These are phyloP conservation scores for Hygrocybe coccinea DNA, from an alignment of 768 basidiomycete species.

Conservation along the genomic window DNA sequence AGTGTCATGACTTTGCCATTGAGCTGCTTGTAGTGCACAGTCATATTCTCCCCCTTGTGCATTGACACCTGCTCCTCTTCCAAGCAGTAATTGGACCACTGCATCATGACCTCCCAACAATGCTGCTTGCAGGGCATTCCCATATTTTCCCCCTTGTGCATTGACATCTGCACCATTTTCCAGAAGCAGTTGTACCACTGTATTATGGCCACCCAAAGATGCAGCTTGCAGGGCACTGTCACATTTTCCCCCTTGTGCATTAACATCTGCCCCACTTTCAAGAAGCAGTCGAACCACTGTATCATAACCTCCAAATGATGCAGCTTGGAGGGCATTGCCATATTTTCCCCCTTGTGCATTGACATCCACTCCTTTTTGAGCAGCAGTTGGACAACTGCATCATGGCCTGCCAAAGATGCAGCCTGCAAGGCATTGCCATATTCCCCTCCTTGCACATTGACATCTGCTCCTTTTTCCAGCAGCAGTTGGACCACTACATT, in stretches of 20 bases:
- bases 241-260: not conserved
- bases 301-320: not conserved
- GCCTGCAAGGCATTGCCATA: not conserved
- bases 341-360: not conserved
- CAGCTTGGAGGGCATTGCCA: not conserved
- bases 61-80: no score
- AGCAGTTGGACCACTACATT: not conserved
- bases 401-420: not conserved
- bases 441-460: not conserved
- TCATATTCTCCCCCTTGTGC: no score
- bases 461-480: not conserved
- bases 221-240: not conserved
- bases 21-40: no score
- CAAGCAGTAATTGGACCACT: not conserved
- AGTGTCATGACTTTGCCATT: no score
- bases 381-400: not conserved
- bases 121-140: not conserved
- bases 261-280: not conserved
- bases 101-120: not conserved
- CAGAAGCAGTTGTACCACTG: not conserved
- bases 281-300: not conserved
- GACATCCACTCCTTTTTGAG: slow-evolving; percentile 29
- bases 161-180: not conserved
- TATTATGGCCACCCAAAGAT: not conserved
- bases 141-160: not conserved